Evolutionary conservation across 1,139 yeast genomes (phyloP).

Genomic region (Saccharomycopsis phalli): DNA sequence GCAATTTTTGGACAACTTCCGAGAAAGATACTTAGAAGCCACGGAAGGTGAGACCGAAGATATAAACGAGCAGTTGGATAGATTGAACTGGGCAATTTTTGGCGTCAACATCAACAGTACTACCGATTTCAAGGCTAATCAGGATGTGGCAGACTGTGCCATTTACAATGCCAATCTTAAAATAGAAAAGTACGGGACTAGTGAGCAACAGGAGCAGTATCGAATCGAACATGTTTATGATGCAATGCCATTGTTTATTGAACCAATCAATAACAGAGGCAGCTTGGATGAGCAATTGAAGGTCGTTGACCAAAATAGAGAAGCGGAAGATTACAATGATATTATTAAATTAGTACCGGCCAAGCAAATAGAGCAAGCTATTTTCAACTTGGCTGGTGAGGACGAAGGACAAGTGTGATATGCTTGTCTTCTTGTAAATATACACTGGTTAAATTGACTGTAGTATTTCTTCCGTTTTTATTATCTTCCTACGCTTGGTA

Average conservation of each 20-base stretch:
- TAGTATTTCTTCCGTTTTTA: no score
- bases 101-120: conserved; percentile 56
- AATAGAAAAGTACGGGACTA: conserved; percentile 37
- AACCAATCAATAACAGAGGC: conserved; percentile 26
- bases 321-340: conserved; percentile 8
- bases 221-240: conserved; percentile 39
- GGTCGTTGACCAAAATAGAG: conserved; percentile 8
- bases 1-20: conserved; percentile 49
- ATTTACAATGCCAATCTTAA: conserved; percentile 60
- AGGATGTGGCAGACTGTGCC: conserved; percentile 60
- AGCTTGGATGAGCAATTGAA: conserved; percentile 5
- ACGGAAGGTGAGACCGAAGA: conserved; percentile 49
- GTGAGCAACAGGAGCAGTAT: conserved; percentile 23
- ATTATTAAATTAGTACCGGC: conserved; percentile 18
- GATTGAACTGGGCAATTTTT: conserved; percentile 73
- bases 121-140: conserved; percentile 37
- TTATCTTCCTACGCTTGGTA: no score
- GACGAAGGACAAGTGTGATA: no score
- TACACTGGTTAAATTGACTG: no score
- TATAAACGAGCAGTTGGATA: conserved; percentile 58
- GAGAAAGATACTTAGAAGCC: conserved; percentile 47
- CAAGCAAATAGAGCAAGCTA: conserved; percentile 19
- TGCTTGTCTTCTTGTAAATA: no score
- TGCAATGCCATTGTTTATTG: conserved; percentile 38
- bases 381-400: conserved; percentile 11